A percentile compares a stretch with the other conserved stretches of the same genome.
These are phyloP conservation scores for Lactarius sp. DNA, from an alignment of 768 basidiomycete genomes.

Conservation along the genomic window DNA sequence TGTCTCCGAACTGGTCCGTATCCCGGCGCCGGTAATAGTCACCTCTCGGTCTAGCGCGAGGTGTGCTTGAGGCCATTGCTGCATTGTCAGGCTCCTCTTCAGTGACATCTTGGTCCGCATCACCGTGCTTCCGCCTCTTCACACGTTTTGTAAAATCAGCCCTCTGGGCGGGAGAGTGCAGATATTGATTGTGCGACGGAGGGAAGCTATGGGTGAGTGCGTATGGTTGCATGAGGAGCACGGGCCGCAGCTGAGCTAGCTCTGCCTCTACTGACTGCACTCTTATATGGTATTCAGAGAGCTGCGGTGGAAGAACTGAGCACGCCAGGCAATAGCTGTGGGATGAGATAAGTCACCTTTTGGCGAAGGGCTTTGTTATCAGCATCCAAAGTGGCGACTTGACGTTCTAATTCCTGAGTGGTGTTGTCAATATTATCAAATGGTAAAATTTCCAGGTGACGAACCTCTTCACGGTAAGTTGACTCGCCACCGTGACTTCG, in stretches of 20 bases:
- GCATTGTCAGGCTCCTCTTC: conserved; percentile 28
- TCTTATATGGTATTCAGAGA: conserved; percentile 53
- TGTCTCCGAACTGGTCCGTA: conserved; percentile 18
- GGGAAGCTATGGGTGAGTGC: conserved; percentile 29
- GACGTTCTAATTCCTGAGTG: conserved; percentile 51
- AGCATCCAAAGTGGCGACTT: conserved; percentile 45
- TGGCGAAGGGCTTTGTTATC: conserved; percentile 60
- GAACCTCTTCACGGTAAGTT: conserved; percentile 42
- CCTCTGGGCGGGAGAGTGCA: conserved; percentile 24
- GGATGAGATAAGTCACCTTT: conserved; percentile 40
- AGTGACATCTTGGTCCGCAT: conserved; percentile 28
- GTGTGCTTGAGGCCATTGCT: conserved; percentile 29
- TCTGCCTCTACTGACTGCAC: conserved; percentile 57
- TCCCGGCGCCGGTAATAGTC: conserved; percentile 26
- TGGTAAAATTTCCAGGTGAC: conserved; percentile 19
- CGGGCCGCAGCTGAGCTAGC: conserved; percentile 57
- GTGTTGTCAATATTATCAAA: conserved; percentile 12
- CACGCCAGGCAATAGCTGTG: background rate
- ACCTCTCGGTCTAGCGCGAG: conserved; percentile 20
- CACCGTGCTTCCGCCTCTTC: conserved; percentile 29
- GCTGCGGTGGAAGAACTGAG: conserved; percentile 35
- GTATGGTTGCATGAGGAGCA: conserved; percentile 60
- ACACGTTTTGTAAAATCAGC: conserved; percentile 6
- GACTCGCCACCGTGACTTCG: conserved; percentile 39
- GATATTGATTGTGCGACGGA: conserved; percentile 25